Percentiles rank a stretch among this genome's conserved stretches.
phyloP scores from a whole-genome alignment of 331 rosid genomes.

The Rhamnella rubrinervis region DNA sequence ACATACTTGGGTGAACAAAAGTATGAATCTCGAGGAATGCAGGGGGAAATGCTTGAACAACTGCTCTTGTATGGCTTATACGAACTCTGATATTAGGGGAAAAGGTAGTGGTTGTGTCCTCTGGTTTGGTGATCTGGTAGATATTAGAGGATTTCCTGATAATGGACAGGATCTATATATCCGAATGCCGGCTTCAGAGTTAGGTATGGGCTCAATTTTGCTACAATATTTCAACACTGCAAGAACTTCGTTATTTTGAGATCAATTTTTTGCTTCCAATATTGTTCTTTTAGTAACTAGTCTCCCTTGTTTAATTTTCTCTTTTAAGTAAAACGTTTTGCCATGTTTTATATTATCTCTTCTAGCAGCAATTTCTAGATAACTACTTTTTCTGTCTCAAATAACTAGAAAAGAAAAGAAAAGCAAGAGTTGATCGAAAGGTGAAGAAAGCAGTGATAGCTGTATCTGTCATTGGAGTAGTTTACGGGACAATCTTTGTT shows the following conservation, averaged over 20 bases:
- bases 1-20: conserved; percentile 24
- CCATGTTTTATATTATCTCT: not conserved
- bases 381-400: not conserved
- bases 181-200: conserved; percentile 50
- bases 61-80: conserved; percentile 59
- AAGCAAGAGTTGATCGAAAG: not conserved
- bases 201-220: conserved; percentile 28
- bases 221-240: too few relatives aligned
- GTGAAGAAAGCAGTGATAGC: conserved; percentile 13
- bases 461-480: conserved; percentile 4
- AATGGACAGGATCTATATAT: conserved; percentile 54
- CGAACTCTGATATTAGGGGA: conserved; percentile 41
- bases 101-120: conserved; percentile 56
- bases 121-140: conserved; percentile 66
- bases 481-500: conserved; percentile 22
- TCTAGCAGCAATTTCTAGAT: not conserved
- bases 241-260: not conserved
- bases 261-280: not conserved
- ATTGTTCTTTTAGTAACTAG: not conserved
- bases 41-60: conserved; percentile 34
- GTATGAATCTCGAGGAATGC: conserved; percentile 41
- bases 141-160: conserved; percentile 32
- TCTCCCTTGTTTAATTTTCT: too few relatives aligned
- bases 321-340: too few relatives aligned
- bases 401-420: not conserved